Base-by-base conservation (phyloP, 345 rosid species). In the Leavenworthia alabamica region DNA sequence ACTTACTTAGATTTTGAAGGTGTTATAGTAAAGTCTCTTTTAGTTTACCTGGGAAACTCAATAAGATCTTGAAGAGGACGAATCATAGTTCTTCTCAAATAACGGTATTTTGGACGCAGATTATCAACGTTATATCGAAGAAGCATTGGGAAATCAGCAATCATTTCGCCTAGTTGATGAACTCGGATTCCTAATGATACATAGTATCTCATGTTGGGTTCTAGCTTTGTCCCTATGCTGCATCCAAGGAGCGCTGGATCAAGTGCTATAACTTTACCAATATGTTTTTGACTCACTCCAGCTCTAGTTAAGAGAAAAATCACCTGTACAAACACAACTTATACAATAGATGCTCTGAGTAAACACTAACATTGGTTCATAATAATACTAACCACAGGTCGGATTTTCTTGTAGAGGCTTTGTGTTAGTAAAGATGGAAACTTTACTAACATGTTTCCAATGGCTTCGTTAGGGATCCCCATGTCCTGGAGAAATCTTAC, bases 211-310 rank as follows among this genome's bases (percentile, higher is more conserved):
- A 89, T 76, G 62, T 81, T 83, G 41, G 82, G 77, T 27, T 89
- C 95, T 14, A 92, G 95, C 70, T 78, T 86, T 24, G 81, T 73
- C 50, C 35, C 82, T 62, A 89, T 86, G 71, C 83, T 89, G 78
- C 96, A 89, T 17, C 95, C 93, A 58, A 92, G 76, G 29, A 92
- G 89, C 75, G 90, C 90, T 3, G 98, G 97, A 42, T 80, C 96
- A 62, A 77, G 42, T 70, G 98, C 95, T 19, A 85, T 74, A 51
- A 82, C 88, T 76, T 89, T 92, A 13, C 84, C 95, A 11, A 89
- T 86, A 76, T 89, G 76, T 53, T 70, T 80, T 74, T 85, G 77
- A 8, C 54, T 80, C 5, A 92, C 95, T 28, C 98, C 93, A 41
- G 89, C 95, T 78, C 76, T 89, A 12, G 95, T 82, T 67, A 86